Base-by-base conservation (phyloP, 164 flowering plant species). In the Brasenia schreberi region DNA sequence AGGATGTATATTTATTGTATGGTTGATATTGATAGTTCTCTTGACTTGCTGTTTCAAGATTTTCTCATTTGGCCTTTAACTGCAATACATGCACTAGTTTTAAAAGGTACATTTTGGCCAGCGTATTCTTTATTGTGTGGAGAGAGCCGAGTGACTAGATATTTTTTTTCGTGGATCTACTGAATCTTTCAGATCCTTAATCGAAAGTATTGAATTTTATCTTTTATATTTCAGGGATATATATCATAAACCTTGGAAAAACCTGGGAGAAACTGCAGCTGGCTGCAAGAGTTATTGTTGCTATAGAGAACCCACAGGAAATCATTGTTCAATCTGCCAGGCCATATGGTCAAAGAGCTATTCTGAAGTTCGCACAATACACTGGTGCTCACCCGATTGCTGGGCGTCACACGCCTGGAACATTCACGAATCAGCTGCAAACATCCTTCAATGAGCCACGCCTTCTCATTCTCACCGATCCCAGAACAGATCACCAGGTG, bases 271-370 rank as follows among this genome's bases (percentile, higher is more conserved):
- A 91, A 75, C 90, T 91, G 5, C 82, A 77, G 69, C 23, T 91
- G 78, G 97, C 97, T n/a, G 97, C 97, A 0, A 83, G 97, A 68
- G 87, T 82, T n/a, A 91, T 91, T 70, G 92, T 87, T 70, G 96
- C 86, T 0, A 87, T 89, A 66, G 97, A 89, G 77, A 87, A 89
- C 67, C 96, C 93, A 0, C 78, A 85, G 71, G 97, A 91, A 69
- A 89, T 91, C 17, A 91, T 91, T 71, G 97, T 91, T 11, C 97
- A 91, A 65, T 91, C 97, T 68, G 97, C 97, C 5, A 82, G 93
- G 68, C 95, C 95, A 4, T 90, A 90, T 81, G 97, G 97, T 19
- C 97, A 91, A 82, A 77, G 93, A 58, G 96, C 96, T 66, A 88
- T 90, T 1, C 63, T 90, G 66, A 90, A 90, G 77, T 90, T 89